Evolutionary conservation across 495 filamentous ascomycete species (phyloP), one percentile per base, ranked within the genome.

Genomic region (Darksidea phi): DNA sequence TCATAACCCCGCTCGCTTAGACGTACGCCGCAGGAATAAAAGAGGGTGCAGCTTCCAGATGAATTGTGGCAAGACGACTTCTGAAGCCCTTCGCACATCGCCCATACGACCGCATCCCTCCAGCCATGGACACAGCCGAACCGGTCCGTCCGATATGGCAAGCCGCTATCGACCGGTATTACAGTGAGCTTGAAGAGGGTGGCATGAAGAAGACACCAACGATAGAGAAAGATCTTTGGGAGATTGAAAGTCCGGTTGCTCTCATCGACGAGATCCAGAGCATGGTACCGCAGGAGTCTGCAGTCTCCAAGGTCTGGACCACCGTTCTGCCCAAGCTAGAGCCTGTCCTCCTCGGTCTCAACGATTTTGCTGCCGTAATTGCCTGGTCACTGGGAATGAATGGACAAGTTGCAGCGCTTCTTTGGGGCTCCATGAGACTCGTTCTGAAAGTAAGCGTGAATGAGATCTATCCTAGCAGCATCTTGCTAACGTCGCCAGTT

Each of bases 141-240:
- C 42, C 42, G n/a, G 3, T 46, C 20, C 42, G 42, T 13, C 42
- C 42, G 20, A 46, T 46, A 46, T 46, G 42, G 42, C 42, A 46
- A 46, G 3, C 42, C 4, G 42, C 42, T 13, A 46, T 46, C 42
- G 42, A 46, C 12, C 42, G 20, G 42, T 46, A 46, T 23, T 46
- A 46, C 42, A 13, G 20, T 23, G n/a, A 46, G 42, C 42, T 46
- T 46, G 42, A 17, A 46, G 42, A 46, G 42, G 42, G 42, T 17
- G 42, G 42, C 42, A 46, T 46, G 42, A 46, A 13, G 42, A 46
- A 13, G 20, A 46, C 42, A 13, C 42, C 42, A 17, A 13, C 42
- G 12, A 46, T 46, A 46, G 42, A 46, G n/a, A 4, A 46, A 46
- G 42, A 46, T 23, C 42, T 46, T 23, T 46, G 42, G 42, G 42